Percentiles rank a stretch among this genome's conserved stretches.
Conservation (phyloP, 148 eudicot genomes). For the Persicaria maculosa region DNA sequence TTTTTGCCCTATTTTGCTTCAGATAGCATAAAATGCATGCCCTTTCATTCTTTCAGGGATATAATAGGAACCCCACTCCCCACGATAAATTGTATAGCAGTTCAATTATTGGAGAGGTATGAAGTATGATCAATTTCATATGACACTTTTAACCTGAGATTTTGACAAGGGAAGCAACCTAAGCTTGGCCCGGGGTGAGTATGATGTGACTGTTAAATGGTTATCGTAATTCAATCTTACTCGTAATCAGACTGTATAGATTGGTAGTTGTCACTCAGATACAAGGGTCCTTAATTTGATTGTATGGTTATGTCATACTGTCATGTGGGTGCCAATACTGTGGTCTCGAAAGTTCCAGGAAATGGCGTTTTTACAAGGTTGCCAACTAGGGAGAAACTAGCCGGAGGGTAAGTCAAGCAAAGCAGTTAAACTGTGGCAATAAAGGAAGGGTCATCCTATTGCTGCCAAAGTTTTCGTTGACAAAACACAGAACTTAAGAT, state of each 20-base stretch:
- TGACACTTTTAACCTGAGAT: background rate
- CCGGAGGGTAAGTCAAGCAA: background rate
- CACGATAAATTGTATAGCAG: background rate
- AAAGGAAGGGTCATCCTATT: background rate
- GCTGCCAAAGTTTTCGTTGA: background rate
- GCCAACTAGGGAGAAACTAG: background rate
- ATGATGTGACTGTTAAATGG: background rate
- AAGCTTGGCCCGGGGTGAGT: background rate
- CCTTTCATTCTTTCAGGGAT: background rate
- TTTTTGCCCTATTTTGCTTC: background rate
- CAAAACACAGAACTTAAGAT: background rate
- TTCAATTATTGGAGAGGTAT: constrained; percentile 4
- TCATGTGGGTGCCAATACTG: background rate
- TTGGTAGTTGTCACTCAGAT: background rate
- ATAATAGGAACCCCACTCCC: background rate
- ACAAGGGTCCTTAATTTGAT: background rate
- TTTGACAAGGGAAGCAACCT: background rate
- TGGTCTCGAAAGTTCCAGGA: background rate
- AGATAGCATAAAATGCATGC: background rate
- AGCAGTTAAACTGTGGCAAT: background rate
- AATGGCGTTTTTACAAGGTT: background rate
- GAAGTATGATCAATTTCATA: constrained; percentile 4
- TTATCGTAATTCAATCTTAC: background rate
- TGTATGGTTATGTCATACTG: background rate
- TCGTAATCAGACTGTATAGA: background rate